phyloP scores from a whole-genome alignment of 2,329 filamentous ascomycete species.

The Diaporthe capsici region DNA sequence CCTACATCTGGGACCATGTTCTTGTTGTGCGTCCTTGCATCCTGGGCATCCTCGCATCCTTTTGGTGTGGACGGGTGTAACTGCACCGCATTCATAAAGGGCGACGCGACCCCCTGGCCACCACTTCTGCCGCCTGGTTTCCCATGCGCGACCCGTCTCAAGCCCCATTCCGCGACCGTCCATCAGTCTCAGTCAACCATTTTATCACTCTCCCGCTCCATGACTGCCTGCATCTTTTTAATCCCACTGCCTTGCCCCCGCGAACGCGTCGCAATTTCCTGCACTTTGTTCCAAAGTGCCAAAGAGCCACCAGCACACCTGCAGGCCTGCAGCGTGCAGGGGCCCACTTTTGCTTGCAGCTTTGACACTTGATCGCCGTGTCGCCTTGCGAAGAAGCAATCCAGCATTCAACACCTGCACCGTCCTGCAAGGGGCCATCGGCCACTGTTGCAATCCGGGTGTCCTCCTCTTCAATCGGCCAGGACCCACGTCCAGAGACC shows the following conservation, averaged over 20 bases:
- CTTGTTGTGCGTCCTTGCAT: conserved; percentile 8
- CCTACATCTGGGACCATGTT: background rate
- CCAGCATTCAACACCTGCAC: background rate
- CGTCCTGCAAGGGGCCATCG: conserved; percentile 27
- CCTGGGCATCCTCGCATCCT: background rate
- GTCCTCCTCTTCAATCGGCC: conserved; percentile 1
- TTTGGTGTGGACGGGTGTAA: background rate
- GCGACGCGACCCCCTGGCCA: conserved; percentile 28
- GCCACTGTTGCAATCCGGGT: background rate
- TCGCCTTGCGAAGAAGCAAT: conserved; percentile 12
- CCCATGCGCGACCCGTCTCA: conserved; percentile 34
- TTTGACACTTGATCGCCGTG: conserved; percentile 24
- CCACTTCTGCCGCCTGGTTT: conserved; percentile 28
- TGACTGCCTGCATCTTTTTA: conserved; percentile 5
- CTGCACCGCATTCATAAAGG: conserved; percentile 27
- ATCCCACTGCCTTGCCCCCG: background rate
- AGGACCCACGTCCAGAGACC: background rate
- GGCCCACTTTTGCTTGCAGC: conserved; percentile 28
- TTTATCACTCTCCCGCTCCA: background rate
- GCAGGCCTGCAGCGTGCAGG: conserved; percentile 25
- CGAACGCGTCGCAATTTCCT: background rate
- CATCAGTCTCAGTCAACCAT: background rate
- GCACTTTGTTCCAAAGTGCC: conserved; percentile 10
- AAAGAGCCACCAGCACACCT: background rate
- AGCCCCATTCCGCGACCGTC: conserved; percentile 12